A percentile compares a stretch with the other conserved stretches of the same genome.
Conservation (phyloP, 345 rosid genomes). For the Salix exigua region DNA sequence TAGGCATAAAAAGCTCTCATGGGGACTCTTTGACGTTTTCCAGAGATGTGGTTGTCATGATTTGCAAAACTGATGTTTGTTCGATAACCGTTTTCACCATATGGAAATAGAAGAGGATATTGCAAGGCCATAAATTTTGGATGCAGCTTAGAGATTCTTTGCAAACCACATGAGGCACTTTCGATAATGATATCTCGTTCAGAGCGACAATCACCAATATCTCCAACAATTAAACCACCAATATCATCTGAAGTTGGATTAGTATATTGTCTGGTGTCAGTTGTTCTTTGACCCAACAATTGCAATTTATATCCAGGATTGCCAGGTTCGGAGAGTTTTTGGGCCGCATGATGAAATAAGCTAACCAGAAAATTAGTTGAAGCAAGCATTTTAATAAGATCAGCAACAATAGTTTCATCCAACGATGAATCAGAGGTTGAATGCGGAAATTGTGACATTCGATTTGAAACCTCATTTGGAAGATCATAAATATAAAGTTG, state of each 20-base stretch:
- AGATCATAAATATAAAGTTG: no score
- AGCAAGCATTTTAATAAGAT: no score
- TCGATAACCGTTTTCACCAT: background rate
- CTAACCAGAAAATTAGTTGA: no score
- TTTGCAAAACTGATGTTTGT: background rate
- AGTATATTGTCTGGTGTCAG: background rate
- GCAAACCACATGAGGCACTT: accelerated
- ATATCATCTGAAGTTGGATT: background rate
- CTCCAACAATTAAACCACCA: background rate
- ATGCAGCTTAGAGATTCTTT: background rate
- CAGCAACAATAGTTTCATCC: no score
- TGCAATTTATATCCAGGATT: no score
- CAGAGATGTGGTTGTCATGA: accelerated
- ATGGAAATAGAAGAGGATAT: background rate
- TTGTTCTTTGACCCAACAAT: background rate
- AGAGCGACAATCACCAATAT: background rate
- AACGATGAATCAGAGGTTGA: no score
- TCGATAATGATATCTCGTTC: background rate
- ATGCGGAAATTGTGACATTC: no score
- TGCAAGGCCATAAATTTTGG: background rate
- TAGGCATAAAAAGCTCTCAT: background rate
- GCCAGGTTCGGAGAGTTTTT: no score
- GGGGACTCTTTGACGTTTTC: background rate
- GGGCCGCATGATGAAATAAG: no score
- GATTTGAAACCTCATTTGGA: no score